Evolutionary conservation across 2,329 filamentous ascomycete genomes (phyloP).

Genomic region (Corynespora cassiicola): DNA sequence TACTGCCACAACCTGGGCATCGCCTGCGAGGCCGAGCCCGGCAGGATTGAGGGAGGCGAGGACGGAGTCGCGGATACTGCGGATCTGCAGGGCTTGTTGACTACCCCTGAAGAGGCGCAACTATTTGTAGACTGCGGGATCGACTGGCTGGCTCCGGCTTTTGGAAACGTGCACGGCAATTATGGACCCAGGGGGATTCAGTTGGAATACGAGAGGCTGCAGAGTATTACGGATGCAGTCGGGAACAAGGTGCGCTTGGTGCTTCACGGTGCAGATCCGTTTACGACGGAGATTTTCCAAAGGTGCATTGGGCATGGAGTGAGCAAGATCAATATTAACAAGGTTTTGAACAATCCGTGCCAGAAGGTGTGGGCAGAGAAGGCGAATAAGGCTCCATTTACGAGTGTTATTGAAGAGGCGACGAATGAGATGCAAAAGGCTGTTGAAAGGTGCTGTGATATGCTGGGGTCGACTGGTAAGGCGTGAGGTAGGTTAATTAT

Average conservation of each 20-base stretch:
- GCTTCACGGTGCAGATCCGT: conserved; percentile 63
- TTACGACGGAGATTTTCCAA: conserved; percentile 58
- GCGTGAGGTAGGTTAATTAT: no score
- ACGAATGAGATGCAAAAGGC: conserved; percentile 59
- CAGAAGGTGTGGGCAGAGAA: conserved; percentile 52
- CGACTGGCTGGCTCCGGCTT: conserved; percentile 73
- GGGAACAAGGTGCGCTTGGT: conserved; percentile 56
- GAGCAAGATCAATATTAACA: conserved; percentile 63
- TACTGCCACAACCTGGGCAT: conserved; percentile 68
- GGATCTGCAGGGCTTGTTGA: conserved; percentile 65
- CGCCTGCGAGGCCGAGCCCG: conserved; percentile 71
- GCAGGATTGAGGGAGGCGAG: conserved; percentile 73
- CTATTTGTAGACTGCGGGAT: conserved; percentile 73
- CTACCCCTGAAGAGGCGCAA: conserved; percentile 69
- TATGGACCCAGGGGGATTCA: conserved; percentile 42
- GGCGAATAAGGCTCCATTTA: conserved; percentile 57
- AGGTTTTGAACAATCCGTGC: conserved; percentile 60
- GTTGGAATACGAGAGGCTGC: conserved; percentile 65
- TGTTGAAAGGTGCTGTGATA: conserved; percentile 61
- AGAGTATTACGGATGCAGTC: conserved; percentile 54
- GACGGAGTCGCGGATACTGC: conserved; percentile 73
- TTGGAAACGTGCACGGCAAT: conserved; percentile 61
- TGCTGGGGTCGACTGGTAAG: conserved; percentile 43
- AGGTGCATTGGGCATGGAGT: conserved; percentile 61
- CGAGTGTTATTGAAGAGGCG: conserved; percentile 58